Percentiles rank a stretch among this genome's conserved stretches.
These are phyloP conservation scores for Eimeria falciformis DNA, from an alignment of 169 alveolate genomes.

Conservation along the genomic window DNA sequence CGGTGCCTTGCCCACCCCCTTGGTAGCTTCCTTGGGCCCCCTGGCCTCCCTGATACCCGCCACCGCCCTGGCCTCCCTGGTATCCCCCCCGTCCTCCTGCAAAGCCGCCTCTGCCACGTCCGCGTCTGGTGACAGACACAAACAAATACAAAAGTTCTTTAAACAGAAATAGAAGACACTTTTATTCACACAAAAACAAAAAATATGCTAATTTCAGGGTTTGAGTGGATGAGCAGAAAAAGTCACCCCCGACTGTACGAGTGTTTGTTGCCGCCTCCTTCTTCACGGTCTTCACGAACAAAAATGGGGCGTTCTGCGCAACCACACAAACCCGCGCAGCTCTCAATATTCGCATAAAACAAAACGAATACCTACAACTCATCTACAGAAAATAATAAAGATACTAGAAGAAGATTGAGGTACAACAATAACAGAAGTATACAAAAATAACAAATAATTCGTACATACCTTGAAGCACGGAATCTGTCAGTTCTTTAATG, in stretches of 20 bases:
- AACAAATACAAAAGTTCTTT: no score
- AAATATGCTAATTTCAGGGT: no score
- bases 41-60: slow-evolving; percentile 75
- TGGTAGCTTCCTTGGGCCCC: slow-evolving; percentile 69
- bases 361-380: no score
- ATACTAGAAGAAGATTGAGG: no score
- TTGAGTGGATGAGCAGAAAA: no score
- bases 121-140: slow-evolving; percentile 14
- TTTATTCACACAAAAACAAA: no score
- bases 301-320: slow-evolving; percentile 78
- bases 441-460: not conserved
- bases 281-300: slow-evolving; percentile 81
- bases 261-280: slow-evolving; percentile 75
- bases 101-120: slow-evolving; percentile 75
- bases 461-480: slow-evolving; percentile 69
- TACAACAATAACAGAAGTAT: no score
- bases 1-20: slow-evolving; percentile 70
- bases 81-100: slow-evolving; percentile 78
- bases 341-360: no score
- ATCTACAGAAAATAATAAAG: no score
- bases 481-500: slow-evolving; percentile 79
- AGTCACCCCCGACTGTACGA: slow-evolving; percentile 77
- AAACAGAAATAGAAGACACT: no score
- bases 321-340: no score
- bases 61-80: slow-evolving; percentile 71